phyloP scores from a whole-genome alignment of 1,284 basidiomycete genomes.

The Sporisorium sorghi region DNA sequence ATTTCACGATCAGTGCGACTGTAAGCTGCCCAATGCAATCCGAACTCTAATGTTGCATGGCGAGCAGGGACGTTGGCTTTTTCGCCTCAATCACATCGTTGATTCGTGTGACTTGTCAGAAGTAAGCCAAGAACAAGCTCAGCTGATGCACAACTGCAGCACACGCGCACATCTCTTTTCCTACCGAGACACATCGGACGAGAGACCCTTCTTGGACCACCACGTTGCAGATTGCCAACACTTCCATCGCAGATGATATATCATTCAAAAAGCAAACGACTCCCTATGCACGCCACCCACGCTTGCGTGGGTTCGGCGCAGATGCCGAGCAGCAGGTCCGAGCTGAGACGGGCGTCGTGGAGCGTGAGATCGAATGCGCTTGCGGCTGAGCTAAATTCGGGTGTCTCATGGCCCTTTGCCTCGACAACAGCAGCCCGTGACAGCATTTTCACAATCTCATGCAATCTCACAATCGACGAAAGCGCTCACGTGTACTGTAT shows the following conservation, averaged over 20 bases:
- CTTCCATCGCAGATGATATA: not conserved
- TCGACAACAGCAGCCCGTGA: too few relatives aligned
- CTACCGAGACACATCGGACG: not conserved
- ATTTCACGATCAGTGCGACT: not conserved
- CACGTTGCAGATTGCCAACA: not conserved
- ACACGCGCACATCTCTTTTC: not conserved
- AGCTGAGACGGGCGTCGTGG: slow-evolving; percentile 17
- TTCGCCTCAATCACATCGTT: too few relatives aligned
- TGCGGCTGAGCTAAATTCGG: too few relatives aligned
- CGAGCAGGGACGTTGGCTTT: too few relatives aligned
- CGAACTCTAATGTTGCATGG: slow-evolving; percentile 2
- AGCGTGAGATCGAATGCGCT: slow-evolving; percentile 5
- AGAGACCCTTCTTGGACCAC: not conserved
- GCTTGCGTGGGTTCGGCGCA: slow-evolving; percentile 14
- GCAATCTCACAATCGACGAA: not conserved
- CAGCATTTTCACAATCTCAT: too few relatives aligned
- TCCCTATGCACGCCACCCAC: slow-evolving; percentile 35
- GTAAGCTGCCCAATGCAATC: not conserved
- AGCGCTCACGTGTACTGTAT: too few relatives aligned
- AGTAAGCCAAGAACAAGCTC: not conserved
- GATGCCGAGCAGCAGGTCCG: slow-evolving; percentile 13
- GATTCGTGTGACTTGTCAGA: slow-evolving; percentile 2
- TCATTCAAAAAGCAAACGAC: slow-evolving; percentile 27
- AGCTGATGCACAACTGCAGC: not conserved
- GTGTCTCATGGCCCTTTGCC: too few relatives aligned